Percentiles rank a stretch among this genome's conserved stretches.
These are phyloP conservation scores for Suhomyces chickasaworum DNA, from an alignment of 1,139 yeast genomes.

Conservation along the genomic window DNA sequence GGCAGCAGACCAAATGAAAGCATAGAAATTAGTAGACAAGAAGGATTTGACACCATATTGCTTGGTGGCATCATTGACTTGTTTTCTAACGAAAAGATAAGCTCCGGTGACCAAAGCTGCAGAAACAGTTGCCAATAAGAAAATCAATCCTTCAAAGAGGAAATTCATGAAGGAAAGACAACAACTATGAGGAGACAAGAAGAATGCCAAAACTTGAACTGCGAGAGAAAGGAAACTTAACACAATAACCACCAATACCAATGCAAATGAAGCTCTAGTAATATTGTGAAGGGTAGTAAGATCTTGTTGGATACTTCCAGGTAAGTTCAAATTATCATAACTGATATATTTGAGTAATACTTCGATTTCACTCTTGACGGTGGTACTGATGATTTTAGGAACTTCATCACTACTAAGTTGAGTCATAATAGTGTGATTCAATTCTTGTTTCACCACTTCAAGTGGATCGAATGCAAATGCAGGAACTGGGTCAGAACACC, in stretches of 20 bases:
- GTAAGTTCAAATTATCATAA: conserved; percentile 37
- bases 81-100: conserved; percentile 31
- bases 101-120: conserved; percentile 40
- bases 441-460: conserved; percentile 44
- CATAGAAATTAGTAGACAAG: conserved; percentile 46
- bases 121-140: conserved; percentile 35
- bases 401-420: conserved; percentile 26
- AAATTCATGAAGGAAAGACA: conserved; percentile 46
- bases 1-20: conserved; percentile 44
- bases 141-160: conserved; percentile 35
- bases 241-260: conserved; percentile 26
- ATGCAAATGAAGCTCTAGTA: conserved; percentile 32
- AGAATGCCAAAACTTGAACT: conserved; percentile 43
- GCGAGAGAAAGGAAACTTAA: conserved; percentile 43
- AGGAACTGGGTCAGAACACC: conserved; percentile 55
- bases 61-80: conserved; percentile 34
- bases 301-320: conserved; percentile 38
- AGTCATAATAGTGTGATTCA: conserved; percentile 34
- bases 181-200: conserved; percentile 40
- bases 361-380: conserved; percentile 28
- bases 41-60: conserved; percentile 39
- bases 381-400: conserved; percentile 19
- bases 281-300: conserved; percentile 34
- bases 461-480: conserved; percentile 57
- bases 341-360: conserved; percentile 34